Conservation (phyloP, 2,329 filamentous ascomycete genomes). For the Mariannaea sp. region DNA sequence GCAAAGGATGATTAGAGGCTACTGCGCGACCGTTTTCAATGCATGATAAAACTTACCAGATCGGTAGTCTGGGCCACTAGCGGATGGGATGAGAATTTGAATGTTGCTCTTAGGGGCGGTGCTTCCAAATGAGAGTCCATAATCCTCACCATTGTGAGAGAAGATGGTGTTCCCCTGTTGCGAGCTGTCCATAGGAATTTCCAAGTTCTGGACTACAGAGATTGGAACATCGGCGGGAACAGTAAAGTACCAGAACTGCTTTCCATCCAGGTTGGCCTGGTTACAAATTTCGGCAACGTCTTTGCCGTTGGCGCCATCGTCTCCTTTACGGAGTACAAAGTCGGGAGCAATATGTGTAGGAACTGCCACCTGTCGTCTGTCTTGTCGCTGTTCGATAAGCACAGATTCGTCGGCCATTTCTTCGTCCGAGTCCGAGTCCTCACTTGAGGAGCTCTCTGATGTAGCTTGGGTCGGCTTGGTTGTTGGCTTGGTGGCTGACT, state of each 20-base stretch:
- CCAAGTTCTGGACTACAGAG: conserved; percentile 66
- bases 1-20: conserved; percentile 14
- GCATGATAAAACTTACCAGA: conserved; percentile 50
- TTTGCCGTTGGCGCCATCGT: conserved; percentile 46
- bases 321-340: conserved; percentile 58
- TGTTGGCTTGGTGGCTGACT: conserved; percentile 22
- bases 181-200: conserved; percentile 62
- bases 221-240: conserved; percentile 73
- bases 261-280: conserved; percentile 64
- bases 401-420: conserved; percentile 48
- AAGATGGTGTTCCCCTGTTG: conserved; percentile 59
- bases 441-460: conserved; percentile 30
- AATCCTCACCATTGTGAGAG: conserved; percentile 67
- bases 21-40: background rate
- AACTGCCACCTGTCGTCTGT: conserved; percentile 45
- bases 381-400: conserved; percentile 43
- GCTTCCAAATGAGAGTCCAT: conserved; percentile 61
- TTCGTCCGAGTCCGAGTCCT: conserved; percentile 38
- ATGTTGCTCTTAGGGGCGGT: conserved; percentile 56
- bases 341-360: conserved; percentile 55
- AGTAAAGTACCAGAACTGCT: conserved; percentile 82
- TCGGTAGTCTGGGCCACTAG: conserved; percentile 58
- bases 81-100: conserved; percentile 64
- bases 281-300: conserved; percentile 61
- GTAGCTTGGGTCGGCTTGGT: conserved; percentile 20